Base-by-base conservation (phyloP, 805 yeast genomes). In the Phaffomyces antillensis region DNA sequence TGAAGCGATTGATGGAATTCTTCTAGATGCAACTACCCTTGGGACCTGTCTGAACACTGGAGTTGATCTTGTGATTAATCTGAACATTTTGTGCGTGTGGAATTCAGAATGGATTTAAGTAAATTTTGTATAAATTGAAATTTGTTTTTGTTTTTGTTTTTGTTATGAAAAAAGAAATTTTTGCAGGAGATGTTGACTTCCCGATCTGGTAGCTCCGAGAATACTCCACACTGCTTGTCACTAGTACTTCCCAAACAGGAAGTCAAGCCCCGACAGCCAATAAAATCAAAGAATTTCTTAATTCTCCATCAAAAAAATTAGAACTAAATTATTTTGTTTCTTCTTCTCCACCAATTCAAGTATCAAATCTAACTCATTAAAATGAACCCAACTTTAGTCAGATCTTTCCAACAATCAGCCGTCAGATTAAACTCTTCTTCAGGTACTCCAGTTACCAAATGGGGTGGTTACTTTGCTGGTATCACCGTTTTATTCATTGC, bases 301-400 rank as follows among this genome's bases (percentile, higher is more conserved):
- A 26, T n/a, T n/a, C n/a, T n/a, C n/a, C n/a, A n/a, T n/a, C n/a
- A n/a, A n/a, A n/a, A 25, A 25, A 25, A 25, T 25, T 25, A 25
- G 12, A 26, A 26, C 9, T 26, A 4, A 26, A 26, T n/a, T n/a
- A 26, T 6, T 26, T 26, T 26, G 12, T 9, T 10, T 26, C 12
- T 26, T 20, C 23, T 20, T 20, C 23, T 20, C 23, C 23, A 20
- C 6, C 10, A 26, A 7, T 3, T 20, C 15, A 35, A 35, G n/a
- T 35, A n/a, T 24, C 16, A 11, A 35, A 28, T 11, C 13, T 9
- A 28, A 11, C 30, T 12, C 5, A 28, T 28, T 11, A 28, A 35
- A 20, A 59, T 59, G 63, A 52, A 45, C 54, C 57, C 61, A 43
- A 52, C 63, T 31, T 42, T 51, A 10, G 52, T 47, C 41, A 58